Percentiles rank a stretch among this genome's conserved stretches.
Conservation (phyloP, 768 basidiomycete species). For the Chalciporus chontae region DNA sequence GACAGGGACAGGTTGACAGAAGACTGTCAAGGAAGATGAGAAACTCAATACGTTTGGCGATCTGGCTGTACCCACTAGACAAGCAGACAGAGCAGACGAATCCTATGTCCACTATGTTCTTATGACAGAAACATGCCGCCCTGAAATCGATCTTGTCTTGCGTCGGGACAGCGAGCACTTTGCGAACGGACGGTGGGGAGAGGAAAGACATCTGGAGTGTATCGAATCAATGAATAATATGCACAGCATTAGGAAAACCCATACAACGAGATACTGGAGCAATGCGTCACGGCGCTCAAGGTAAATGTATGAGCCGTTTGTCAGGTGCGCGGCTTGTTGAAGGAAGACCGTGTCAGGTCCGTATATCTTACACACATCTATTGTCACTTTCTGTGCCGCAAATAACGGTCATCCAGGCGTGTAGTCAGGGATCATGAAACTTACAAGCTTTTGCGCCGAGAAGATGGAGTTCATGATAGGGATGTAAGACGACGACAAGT, state of each 20-base stretch:
- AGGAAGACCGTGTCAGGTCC: conserved; percentile 91
- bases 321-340: conserved; percentile 95
- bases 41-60: neutral
- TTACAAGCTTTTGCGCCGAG: conserved; percentile 93
- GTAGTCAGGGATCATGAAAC: conserved; percentile 22
- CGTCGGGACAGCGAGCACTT: conserved; percentile 77
- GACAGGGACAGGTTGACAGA: conserved; percentile 90
- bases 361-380: conserved; percentile 92
- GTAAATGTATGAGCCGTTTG: conserved; percentile 89
- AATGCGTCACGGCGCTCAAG: conserved; percentile 77
- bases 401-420: conserved; percentile 24
- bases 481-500: conserved; percentile 87
- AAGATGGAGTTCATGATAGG: conserved; percentile 99
- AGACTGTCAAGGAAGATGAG: conserved; percentile 52
- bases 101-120: conserved; percentile 92
- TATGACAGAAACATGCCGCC: conserved; percentile 98
- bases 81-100: conserved; percentile 99
- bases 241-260: conserved; percentile 16
- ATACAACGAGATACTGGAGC: conserved; percentile 87
- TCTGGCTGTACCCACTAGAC: conserved; percentile 62
- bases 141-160: conserved; percentile 96
- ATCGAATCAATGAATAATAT: conserved; percentile 1
- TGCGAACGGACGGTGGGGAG: conserved; percentile 66
- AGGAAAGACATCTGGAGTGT: conserved; percentile 78
- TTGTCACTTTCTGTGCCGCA: conserved; percentile 77